Evolutionary conservation across 2,329 filamentous ascomycete genomes (phyloP), one percentile per base, ranked within the genome.

Genomic region (Emydomyces testavorans): DNA sequence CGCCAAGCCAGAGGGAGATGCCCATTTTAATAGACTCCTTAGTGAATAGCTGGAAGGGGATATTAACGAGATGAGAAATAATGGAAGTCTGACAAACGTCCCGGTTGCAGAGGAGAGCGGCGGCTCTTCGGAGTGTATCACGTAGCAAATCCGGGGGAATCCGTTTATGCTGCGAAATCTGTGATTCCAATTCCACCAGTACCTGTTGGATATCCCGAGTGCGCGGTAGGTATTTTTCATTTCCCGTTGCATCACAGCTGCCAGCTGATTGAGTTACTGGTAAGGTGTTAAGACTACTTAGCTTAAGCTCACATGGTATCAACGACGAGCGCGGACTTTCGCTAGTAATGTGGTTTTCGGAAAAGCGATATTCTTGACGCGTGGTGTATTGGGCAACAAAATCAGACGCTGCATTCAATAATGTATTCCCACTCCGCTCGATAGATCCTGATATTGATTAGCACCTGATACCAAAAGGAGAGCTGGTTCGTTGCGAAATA

Each of bases 341-440:
- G 35, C 41, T 15, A 8, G 36, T 28, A 15, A 35, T 26, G 8
- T 56, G 52, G 2, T 79, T 77, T 61, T 94, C 87, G 8, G 87
- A 80, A 60, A 90, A 90, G 49, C 89, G 81, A 64, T 98, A 98
- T 60, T 94, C 89, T 62, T 98, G 93, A 31, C 92, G 83, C 21
- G 88, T 93, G 2, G 90, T 96, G 63, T 98, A 98, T 61, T 98
- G 90, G 1, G 92, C 88, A 60, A 98, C 80, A 58, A 98, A 94
- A 62, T 96, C 90, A 2, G 92, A 96, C 0, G 86, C 88, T 8
- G 89, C 88, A 62, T 96, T 94, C 62, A 95, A 82, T 53, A 79
- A 79, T 46, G 79, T 78, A 40, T 82, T 79, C 15, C 83, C 80
- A 53, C 85, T 76, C 29, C 75, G 76, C 55, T 93, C 85, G 41